Base-by-base conservation (phyloP, 2,329 filamentous ascomycete species). In the Phaeoacremonium minimum region DNA sequence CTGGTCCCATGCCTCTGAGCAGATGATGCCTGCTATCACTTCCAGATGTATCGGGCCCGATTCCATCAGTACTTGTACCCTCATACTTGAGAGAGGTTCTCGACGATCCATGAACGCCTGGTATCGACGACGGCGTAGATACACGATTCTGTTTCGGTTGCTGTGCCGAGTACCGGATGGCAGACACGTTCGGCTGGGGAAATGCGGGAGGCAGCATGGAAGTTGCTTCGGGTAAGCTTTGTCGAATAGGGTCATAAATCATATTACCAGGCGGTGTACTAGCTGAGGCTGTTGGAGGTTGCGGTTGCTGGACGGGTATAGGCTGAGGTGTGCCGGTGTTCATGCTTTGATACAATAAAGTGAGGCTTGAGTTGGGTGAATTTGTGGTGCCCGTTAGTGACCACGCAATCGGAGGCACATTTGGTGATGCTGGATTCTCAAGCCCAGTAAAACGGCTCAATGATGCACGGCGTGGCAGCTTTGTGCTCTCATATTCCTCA, bases 351-450 rank as follows among this genome's bases (percentile, higher is more conserved):
- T 88, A 94, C 53, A 94, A 77, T 38, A 91, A 74, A 1, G 87
- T 90, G 5, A 95, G 66, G 52, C 87, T 93, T 0, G 87, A 88
- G 44, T 81, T 89, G 2, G 87, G 84, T 4, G 87, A 93, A 51
- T 94, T 88, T 37, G 87, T 89, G 2, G 84, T 91, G 12, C 88
- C 88, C 0, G 88, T 88, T n/a, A 95, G 64, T 7, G 87, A 89
- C 84, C 86, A 94, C 2, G 87, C 88, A 40, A 94, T 87, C 1
- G 66, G 69, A 7, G 66, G 63, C 28, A 66, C 63, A 34, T 68
- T 71, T 1, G 75, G 75, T 1, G 73, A 75, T 1, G 67, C 53
- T 1, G 67, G 63, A 19, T 64, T 61, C 28, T 73, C 66, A 5
- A 69, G 56, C 9, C 58, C 60, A 4, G 66, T 58, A 15, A 77